phyloP scores from a whole-genome alignment of 192 early-diverging fungal species.

The Borealophlyctis nickersoniae region DNA sequence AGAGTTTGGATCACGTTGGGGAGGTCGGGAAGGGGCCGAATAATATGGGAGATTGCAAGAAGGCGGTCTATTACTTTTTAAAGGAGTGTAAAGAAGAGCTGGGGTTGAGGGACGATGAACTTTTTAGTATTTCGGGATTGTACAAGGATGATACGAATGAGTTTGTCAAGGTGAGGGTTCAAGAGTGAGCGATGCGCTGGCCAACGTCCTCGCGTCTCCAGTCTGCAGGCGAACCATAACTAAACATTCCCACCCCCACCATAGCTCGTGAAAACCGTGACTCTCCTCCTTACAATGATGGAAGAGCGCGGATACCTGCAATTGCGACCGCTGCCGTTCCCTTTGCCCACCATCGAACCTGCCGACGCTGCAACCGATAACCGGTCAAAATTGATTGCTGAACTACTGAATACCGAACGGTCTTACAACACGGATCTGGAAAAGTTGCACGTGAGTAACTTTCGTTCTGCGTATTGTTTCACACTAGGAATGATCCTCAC shows the following conservation, averaged over 20 bases:
- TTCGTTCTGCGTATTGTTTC: too few species aligned
- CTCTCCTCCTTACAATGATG: conserved; percentile 71
- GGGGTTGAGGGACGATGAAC: conserved; percentile 63
- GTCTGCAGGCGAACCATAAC: too few species aligned
- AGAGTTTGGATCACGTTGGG: conserved; percentile 29
- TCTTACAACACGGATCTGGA: conserved; percentile 88
- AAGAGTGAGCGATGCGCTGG: not conserved
- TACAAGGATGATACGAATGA: conserved; percentile 94
- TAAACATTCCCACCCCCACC: not conserved
- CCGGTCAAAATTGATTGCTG: conserved; percentile 80
- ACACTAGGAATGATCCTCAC: too few species aligned
- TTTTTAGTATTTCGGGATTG: conserved; percentile 82
- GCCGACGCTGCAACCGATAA: conserved; percentile 61
- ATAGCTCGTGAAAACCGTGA: conserved; percentile 67
- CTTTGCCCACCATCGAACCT: conserved; percentile 17
- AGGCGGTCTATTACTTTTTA: conserved; percentile 81
- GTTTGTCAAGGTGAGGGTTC: conserved; percentile 79
- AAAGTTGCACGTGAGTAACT: conserved; percentile 56
- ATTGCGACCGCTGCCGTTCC: conserved; percentile 43
- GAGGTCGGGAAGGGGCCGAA: conserved; percentile 30
- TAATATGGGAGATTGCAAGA: conserved; percentile 69
- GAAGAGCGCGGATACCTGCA: conserved; percentile 65
- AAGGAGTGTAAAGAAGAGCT: conserved; percentile 79
- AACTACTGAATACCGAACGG: conserved; percentile 91
- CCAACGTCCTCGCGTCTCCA: too few species aligned